Base-by-base conservation (phyloP, 2,329 filamentous ascomycete species). In the Colletotrichum incanum region DNA sequence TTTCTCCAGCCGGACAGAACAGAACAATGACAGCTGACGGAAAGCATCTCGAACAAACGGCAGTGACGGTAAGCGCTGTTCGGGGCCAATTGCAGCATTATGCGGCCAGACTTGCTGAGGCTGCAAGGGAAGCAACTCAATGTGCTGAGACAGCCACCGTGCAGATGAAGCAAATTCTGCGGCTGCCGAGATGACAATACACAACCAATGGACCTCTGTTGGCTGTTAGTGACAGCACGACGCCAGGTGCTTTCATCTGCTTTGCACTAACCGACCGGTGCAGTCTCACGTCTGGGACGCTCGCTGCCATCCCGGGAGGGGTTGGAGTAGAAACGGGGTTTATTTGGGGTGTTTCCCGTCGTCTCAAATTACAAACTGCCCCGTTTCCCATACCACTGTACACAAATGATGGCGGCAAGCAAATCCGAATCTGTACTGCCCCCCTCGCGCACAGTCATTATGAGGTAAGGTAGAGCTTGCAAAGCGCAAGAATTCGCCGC, bases 131-230 rank as follows among this genome's bases (percentile, higher is more conserved):
- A 23, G 55, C 41, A 60, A 7, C 55, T 16, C n/a, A 50, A 31
- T 14, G 20, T 66, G 59, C 39, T 59, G 54, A 52, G 67, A 66
- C 54, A 45, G 55, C 67, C 49, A 67, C 31, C 47, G 41, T 31
- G n/a, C 20, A 61, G 58, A 26, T 61, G 12, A 7, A 55, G 28
- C 6, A 39, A 28, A 37, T 26, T 11, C 41, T 20, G 58, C 41
- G 26, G 26, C 58, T 61, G 43, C 34, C 14, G 47, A 6, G 52
- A 43, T 26, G 59, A 39, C 31, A 39, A 28, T 20, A 16, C 26
- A 47, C 56, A 45, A 34, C 16, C 43, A 45, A 49, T 20, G 12
- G 41, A 26, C 16, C 41, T 23, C n/a, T 14, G 26, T 31, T 47
- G 58, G 20, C 18, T 23, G 28, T 26, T 14, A 8, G 28, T 18